Evolutionary conservation across 1,284 basidiomycete genomes (phyloP).

Genomic region (Ustilago sp.): DNA sequence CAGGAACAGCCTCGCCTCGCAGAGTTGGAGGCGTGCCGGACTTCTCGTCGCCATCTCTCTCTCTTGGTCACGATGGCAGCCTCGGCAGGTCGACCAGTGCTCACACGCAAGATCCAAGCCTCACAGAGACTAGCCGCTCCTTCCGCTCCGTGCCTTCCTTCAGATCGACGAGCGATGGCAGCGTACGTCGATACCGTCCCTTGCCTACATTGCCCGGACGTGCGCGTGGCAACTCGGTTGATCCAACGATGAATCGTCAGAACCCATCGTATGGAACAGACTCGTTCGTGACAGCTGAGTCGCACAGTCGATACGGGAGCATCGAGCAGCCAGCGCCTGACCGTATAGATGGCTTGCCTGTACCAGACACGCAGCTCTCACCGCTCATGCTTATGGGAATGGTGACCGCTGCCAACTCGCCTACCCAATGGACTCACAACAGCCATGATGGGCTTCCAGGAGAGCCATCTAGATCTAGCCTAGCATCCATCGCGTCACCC

Average conservation of each 20-base stretch:
- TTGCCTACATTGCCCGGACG: constrained; percentile 8
- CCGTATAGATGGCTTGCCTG: constrained; percentile 15
- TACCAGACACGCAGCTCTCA: constrained; percentile 13
- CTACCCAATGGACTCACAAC: constrained; percentile 17
- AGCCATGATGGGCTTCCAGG: constrained; percentile 8
- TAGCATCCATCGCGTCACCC: constrained; percentile 4
- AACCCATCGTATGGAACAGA: constrained; percentile 7
- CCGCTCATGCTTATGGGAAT: constrained; percentile 30
- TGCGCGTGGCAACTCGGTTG: constrained; percentile 14
- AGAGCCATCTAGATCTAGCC: constrained; percentile 9
- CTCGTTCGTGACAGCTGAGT: constrained; percentile 15
- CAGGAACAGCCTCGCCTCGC: constrained; percentile 3
- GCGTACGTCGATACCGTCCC: constrained; percentile 12
- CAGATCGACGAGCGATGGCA: constrained; percentile 29
- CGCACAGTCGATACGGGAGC: constrained; percentile 8
- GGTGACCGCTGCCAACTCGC: constrained; percentile 24
- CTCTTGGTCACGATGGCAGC: neutral
- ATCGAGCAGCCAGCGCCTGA: neutral
- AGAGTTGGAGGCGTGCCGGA: constrained; percentile 21
- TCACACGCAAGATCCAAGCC: neutral
- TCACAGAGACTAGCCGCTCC: constrained; percentile 11
- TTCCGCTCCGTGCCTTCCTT: constrained; percentile 24
- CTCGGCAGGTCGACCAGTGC: neutral
- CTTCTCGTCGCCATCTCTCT: constrained; percentile 3
- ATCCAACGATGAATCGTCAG: constrained; percentile 10